These are phyloP conservation scores for Guyanaporus albipodus DNA, from an alignment of 768 basidiomycete species.

Conservation along the genomic window DNA sequence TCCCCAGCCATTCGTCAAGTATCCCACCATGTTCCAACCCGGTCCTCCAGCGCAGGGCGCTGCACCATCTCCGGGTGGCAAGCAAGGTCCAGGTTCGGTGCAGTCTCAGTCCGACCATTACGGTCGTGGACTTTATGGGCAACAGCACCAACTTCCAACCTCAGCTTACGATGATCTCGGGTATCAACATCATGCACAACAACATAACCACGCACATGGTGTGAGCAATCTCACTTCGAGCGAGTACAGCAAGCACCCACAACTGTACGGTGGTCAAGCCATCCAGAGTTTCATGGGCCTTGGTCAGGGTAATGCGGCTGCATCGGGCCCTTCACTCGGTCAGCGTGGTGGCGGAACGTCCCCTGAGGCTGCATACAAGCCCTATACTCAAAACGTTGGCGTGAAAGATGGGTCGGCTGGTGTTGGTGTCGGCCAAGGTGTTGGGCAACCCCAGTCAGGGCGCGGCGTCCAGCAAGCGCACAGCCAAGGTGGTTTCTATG, in stretches of 20 bases:
- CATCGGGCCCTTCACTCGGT: constrained; percentile 45
- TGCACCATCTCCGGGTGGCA: constrained; percentile 60
- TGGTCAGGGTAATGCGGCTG: constrained; percentile 38
- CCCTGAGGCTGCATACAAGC: constrained; percentile 73
- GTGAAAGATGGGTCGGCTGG: constrained; percentile 57
- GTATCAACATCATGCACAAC: constrained; percentile 52
- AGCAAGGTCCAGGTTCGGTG: constrained; percentile 56
- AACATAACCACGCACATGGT: constrained; percentile 51
- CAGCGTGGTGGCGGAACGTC: constrained; percentile 49
- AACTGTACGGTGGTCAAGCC: constrained; percentile 48
- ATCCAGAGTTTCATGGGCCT: constrained; percentile 74
- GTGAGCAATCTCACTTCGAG: constrained; percentile 37
- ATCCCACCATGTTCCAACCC: constrained; percentile 71
- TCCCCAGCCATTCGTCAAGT: constrained; percentile 73
- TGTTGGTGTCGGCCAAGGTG: constrained; percentile 37
- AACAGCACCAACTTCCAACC: constrained; percentile 47
- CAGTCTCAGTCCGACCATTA: constrained; percentile 57
- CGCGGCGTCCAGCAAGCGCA: constrained; percentile 45
- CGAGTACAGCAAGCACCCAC: constrained; percentile 45
- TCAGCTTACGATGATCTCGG: constrained; percentile 49
- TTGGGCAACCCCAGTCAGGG: constrained; percentile 35
- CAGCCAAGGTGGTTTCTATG: constrained; percentile 44
- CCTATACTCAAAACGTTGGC: constrained; percentile 50
- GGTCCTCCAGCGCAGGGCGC: constrained; percentile 66
- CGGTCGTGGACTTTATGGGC: constrained; percentile 61